phyloP scores from a whole-genome alignment of 2,329 filamentous ascomycete species.

The Clarireedia monteithiana region DNA sequence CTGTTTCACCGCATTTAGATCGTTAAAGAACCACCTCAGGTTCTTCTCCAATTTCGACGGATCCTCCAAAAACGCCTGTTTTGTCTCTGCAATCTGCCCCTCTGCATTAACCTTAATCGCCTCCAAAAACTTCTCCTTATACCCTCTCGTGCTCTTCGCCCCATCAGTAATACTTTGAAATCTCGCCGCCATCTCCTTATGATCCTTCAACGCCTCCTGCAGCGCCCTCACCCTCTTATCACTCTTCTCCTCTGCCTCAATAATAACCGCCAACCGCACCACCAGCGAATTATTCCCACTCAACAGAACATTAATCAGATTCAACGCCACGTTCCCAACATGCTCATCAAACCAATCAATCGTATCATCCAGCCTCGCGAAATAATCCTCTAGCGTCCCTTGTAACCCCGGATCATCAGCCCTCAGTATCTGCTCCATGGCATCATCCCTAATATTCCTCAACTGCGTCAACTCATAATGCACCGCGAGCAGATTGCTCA shows the following conservation, averaged over 20 bases:
- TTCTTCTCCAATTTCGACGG: constrained; percentile 77
- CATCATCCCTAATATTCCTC: constrained; percentile 89
- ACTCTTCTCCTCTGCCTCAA: constrained; percentile 94
- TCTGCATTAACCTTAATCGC: constrained; percentile 57
- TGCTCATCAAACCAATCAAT: constrained; percentile 96
- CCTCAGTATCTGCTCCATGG: constrained; percentile 88
- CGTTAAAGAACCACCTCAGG: constrained; percentile 96
- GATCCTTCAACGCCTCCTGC: constrained; percentile 90
- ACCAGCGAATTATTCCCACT: constrained; percentile 83
- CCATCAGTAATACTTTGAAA: constrained; percentile 95
- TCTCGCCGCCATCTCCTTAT: constrained; percentile 85
- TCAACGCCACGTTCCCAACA: constrained; percentile 79
- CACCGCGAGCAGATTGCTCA: constrained; percentile 81
- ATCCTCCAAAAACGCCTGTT: constrained; percentile 71
- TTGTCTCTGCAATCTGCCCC: constrained; percentile 51
- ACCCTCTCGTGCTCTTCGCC: constrained; percentile 84
- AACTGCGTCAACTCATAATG: constrained; percentile 91
- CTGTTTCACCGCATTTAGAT: constrained; percentile 87
- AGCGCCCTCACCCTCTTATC: constrained; percentile 85
- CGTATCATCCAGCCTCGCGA: constrained; percentile 74
- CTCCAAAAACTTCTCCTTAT: constrained; percentile 90
- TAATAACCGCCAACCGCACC: constrained; percentile 83
- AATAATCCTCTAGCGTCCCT: constrained; percentile 82
- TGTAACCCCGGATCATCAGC: constrained; percentile 67
- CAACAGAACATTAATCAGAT: constrained; percentile 80